Percentiles rank a stretch among this genome's conserved stretches.
These are phyloP conservation scores for Chlorella vulgaris DNA, from an alignment of 139 green algal genomes.

Conservation along the genomic window DNA sequence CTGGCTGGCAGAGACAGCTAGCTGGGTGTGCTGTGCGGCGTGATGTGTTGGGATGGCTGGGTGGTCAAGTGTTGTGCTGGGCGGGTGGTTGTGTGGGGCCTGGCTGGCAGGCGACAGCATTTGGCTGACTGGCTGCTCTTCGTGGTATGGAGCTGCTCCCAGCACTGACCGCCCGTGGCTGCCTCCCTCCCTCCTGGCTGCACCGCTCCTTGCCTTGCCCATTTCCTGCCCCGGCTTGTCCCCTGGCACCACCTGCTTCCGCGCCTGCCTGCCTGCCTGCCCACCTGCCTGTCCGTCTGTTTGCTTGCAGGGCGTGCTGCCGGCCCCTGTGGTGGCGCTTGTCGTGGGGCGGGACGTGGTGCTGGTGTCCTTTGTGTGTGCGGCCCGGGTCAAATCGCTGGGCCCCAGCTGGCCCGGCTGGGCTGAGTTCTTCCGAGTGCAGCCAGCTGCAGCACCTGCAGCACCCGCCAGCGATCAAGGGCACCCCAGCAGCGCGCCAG, in stretches of 20 bases:
- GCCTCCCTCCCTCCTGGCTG: too few relatives aligned
- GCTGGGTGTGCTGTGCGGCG: neutral
- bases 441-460: neutral
- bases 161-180: too few relatives aligned
- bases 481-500: neutral
- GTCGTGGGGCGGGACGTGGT: constrained; percentile 76
- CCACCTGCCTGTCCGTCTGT: neutral
- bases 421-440: constrained; percentile 65
- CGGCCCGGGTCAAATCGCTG: constrained; percentile 49
- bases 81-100: too few relatives aligned
- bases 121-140: too few relatives aligned
- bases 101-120: too few relatives aligned
- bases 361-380: constrained; percentile 63
- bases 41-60: neutral
- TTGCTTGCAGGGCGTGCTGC: constrained; percentile 58
- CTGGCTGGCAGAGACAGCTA: neutral
- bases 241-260: neutral
- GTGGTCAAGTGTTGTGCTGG: too few relatives aligned
- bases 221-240: too few relatives aligned
- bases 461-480: neutral
- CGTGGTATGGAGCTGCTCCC: too few relatives aligned
- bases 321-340: constrained; percentile 61
- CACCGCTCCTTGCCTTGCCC: too few relatives aligned
- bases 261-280: neutral
- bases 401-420: constrained; percentile 58